Base-by-base conservation (phyloP, 169 alveolate genomes). In the Eimeria praecox region DNA sequence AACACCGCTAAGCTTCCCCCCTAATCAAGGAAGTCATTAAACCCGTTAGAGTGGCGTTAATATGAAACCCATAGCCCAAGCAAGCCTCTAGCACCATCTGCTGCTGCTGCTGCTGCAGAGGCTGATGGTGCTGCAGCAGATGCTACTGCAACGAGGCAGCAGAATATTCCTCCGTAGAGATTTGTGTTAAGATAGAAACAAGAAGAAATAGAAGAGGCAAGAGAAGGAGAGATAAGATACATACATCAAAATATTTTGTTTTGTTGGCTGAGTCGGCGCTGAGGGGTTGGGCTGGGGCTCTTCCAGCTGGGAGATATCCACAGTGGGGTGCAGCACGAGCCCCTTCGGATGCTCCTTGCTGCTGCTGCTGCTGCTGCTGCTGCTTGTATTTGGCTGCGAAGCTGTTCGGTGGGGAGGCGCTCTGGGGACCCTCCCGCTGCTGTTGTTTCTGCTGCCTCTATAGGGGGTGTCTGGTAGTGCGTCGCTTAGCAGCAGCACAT, bases 401-500 rank as follows among this genome's bases (percentile, higher is more conserved):
- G 85, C 90, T 69, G 95, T 59, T 78, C 77, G 49, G 66, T 30
- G 38, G 16, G 12, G 94, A 27, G 92, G 56, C 30, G 88, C 77
- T 77, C 78, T 75, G 77, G 69, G 87, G 18, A 75, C 52, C 27
- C 59, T 54, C 71, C 42, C 62, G 90, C 90, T 78, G 40, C 95
- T 40, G 56, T 90, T 86, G 90, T 77, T 77, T 20, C 97, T 95
- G 49, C 97, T 96, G 78, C 96, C 95, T 27, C 94, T 88, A 94
- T 98, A 98, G 42, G 97, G 97, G 35, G 96, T 90, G 30, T 97
- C 96, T 22, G 99, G 99, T 69, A 96, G 97, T 24, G 97, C 78
- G 96, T 98, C 99, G 10, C 97, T 95, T 66, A 98, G 92, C 85
- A 98, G 96, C 42, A 98, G 87, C 44, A 98, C 95, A 49, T 98